A percentile compares a stretch with the other conserved stretches of the same genome.
These are phyloP conservation scores for Colletotrichum abscissum DNA, from an alignment of 2,329 filamentous ascomycete genomes.

Conservation along the genomic window DNA sequence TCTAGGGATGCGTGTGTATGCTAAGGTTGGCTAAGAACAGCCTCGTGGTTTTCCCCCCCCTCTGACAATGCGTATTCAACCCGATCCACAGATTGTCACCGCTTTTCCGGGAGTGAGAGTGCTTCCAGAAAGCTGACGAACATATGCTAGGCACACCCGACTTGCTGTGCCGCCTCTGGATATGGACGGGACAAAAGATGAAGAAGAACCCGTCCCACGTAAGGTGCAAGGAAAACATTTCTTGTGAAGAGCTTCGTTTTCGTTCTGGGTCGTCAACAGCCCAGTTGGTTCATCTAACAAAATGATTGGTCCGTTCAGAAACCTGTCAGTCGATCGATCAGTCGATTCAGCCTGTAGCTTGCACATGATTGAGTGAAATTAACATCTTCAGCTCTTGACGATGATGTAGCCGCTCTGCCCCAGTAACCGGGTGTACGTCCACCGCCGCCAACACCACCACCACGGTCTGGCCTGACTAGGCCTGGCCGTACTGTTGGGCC, in stretches of 20 bases:
- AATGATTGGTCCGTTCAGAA: constrained; percentile 12
- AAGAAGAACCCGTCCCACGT: not conserved
- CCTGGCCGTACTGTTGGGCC: constrained; percentile 6
- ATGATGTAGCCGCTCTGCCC: constrained; percentile 27
- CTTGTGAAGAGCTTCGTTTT: constrained; percentile 11
- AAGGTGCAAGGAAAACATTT: constrained; percentile 1
- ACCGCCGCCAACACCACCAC: constrained; percentile 18
- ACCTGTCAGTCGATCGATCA: not conserved
- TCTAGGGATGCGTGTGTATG: not conserved
- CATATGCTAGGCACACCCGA: not conserved
- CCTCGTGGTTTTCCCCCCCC: constrained; percentile 2
- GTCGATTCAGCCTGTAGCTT: constrained; percentile 8
- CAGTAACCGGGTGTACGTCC: constrained; percentile 33
- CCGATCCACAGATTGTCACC: constrained; percentile 3
- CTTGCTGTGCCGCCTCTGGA: not conserved
- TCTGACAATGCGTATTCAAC: constrained; percentile 2
- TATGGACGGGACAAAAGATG: constrained; percentile 3
- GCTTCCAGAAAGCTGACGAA: not conserved
- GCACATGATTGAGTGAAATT: constrained; percentile 23
- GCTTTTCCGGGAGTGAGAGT: constrained; percentile 13
- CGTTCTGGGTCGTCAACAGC: not conserved
- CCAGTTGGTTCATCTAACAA: not conserved
- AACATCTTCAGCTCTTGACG: constrained; percentile 19
- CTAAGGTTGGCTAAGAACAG: not conserved
- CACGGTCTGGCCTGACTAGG: constrained; percentile 22